A percentile compares a stretch with the other conserved stretches of the same genome.
These are phyloP conservation scores for Paraglomus occultum DNA, from an alignment of 192 early-diverging fungal genomes.

Conservation along the genomic window DNA sequence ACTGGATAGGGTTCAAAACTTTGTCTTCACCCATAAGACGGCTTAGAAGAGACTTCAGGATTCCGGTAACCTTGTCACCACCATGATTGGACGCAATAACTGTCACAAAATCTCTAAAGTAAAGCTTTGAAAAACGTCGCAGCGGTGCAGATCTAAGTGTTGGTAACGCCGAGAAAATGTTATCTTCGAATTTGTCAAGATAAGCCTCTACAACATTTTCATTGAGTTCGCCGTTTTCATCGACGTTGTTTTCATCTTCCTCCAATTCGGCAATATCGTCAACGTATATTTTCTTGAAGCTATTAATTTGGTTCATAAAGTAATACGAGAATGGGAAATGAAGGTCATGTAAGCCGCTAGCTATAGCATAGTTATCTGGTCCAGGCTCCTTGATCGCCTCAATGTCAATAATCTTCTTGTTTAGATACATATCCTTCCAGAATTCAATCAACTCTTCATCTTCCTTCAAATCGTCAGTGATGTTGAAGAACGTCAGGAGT, in stretches of 20 bases:
- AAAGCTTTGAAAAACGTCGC: conserved; percentile 4
- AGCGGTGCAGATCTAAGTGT: background rate
- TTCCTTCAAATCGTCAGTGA: too few relatives aligned
- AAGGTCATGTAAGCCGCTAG: background rate
- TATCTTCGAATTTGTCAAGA: background rate
- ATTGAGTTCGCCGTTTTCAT: conserved; percentile 3
- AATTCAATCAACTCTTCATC: conserved; percentile 19
- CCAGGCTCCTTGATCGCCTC: conserved; percentile 12
- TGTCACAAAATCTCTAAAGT: conserved; percentile 23
- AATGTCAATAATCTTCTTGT: conserved; percentile 17
- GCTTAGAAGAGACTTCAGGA: conserved; percentile 6
- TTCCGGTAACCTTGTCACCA: background rate
- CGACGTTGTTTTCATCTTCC: conserved; percentile 7
- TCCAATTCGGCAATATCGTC: conserved; percentile 13
- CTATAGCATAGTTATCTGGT: conserved; percentile 17
- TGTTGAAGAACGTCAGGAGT: conserved; percentile 2
- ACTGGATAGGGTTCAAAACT: conserved; percentile 2
- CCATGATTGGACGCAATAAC: background rate
- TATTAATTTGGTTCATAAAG: conserved; percentile 22
- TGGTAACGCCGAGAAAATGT: background rate
- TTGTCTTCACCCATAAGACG: background rate
- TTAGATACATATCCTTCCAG: conserved; percentile 11
- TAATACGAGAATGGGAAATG: conserved; percentile 28
- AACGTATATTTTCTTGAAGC: conserved; percentile 1
- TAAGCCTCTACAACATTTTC: background rate